Percentiles rank a stretch among this genome's conserved stretches.
Conservation (phyloP, 1,284 basidiomycete genomes). For the Apiotrichum mycotoxinovorans region DNA sequence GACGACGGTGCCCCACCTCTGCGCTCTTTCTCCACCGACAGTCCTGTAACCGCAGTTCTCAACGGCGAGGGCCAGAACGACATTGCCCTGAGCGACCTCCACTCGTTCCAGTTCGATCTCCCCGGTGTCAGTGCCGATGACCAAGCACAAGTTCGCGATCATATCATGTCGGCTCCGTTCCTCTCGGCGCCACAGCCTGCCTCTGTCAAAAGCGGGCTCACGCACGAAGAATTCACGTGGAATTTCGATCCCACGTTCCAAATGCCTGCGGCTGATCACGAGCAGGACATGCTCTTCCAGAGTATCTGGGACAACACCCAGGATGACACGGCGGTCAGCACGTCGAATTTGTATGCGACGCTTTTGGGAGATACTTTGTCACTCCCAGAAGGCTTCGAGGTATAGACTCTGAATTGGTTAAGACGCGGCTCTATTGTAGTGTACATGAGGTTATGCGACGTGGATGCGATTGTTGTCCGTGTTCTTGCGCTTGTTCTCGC, state of each 20-base stretch:
- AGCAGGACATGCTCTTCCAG: slow-evolving; percentile 15
- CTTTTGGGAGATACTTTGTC: slow-evolving; percentile 15
- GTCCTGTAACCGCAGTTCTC: background rate
- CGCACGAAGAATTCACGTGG: slow-evolving; percentile 6
- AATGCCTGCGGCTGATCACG: slow-evolving; percentile 17
- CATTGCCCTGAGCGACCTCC: background rate
- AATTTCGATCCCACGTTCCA: slow-evolving; percentile 17
- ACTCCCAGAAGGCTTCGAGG: slow-evolving; percentile 9
- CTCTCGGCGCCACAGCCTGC: too few relatives aligned
- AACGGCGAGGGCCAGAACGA: too few relatives aligned
- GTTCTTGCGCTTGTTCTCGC: too few relatives aligned
- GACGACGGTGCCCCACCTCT: background rate
- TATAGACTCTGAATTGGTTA: background rate
- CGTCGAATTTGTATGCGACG: slow-evolving; percentile 17
- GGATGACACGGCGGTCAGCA: background rate
- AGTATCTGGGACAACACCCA: slow-evolving; percentile 8
- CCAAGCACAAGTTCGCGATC: background rate
- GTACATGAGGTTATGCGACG: too few relatives aligned
- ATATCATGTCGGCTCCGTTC: too few relatives aligned
- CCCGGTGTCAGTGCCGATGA: background rate
- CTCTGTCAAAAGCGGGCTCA: too few relatives aligned
- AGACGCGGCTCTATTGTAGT: too few relatives aligned
- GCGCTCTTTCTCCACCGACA: background rate
- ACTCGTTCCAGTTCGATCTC: background rate
- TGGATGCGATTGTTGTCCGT: too few relatives aligned